phyloP scores from a whole-genome alignment of 768 basidiomycete species.

The Tremella yokohamensis region DNA sequence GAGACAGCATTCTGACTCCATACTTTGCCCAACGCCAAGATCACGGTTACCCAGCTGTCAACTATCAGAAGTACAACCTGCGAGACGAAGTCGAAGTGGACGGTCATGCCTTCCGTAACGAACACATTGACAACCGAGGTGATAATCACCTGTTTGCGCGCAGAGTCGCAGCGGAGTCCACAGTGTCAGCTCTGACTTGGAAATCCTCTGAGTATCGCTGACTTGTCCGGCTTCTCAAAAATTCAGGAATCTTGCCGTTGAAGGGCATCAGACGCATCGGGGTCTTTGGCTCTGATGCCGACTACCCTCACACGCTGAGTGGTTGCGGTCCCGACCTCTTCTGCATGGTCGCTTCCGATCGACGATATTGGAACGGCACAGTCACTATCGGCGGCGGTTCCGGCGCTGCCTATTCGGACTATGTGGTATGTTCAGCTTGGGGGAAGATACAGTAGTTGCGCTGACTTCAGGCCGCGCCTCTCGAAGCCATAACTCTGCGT shows the following conservation, averaged over 20 bases:
- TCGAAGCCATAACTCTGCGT: slow-evolving; percentile 43
- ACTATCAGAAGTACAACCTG: slow-evolving; percentile 49
- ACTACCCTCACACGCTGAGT: slow-evolving; percentile 41
- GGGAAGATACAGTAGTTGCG: too few relatives aligned
- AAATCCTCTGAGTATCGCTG: background rate
- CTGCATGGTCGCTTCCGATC: slow-evolving; percentile 31
- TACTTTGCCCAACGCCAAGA: slow-evolving; percentile 60
- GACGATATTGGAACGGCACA: slow-evolving; percentile 47
- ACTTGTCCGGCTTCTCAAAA: slow-evolving; percentile 40
- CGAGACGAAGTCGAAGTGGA: slow-evolving; percentile 23
- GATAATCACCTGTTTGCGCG: slow-evolving; percentile 57
- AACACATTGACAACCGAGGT: slow-evolving; percentile 58
- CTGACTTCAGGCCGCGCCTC: slow-evolving; percentile 29
- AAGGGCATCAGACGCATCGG: slow-evolving; percentile 53
- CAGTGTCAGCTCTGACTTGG: slow-evolving; percentile 27
- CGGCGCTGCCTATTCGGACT: slow-evolving; percentile 45
- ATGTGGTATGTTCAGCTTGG: too few relatives aligned
- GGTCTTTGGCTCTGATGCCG: slow-evolving; percentile 61
- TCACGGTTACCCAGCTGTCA: slow-evolving; percentile 61
- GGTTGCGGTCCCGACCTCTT: slow-evolving; percentile 45
- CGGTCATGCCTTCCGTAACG: slow-evolving; percentile 26
- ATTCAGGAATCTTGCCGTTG: slow-evolving; percentile 37
- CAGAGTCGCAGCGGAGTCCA: slow-evolving; percentile 42
- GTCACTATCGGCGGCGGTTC: slow-evolving; percentile 47
- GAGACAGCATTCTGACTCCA: slow-evolving; percentile 46